A percentile compares a stretch with the other conserved stretches of the same genome.
These are phyloP conservation scores for Aspergillus egyptiacus DNA, from an alignment of 495 filamentous ascomycete genomes.

Conservation along the genomic window DNA sequence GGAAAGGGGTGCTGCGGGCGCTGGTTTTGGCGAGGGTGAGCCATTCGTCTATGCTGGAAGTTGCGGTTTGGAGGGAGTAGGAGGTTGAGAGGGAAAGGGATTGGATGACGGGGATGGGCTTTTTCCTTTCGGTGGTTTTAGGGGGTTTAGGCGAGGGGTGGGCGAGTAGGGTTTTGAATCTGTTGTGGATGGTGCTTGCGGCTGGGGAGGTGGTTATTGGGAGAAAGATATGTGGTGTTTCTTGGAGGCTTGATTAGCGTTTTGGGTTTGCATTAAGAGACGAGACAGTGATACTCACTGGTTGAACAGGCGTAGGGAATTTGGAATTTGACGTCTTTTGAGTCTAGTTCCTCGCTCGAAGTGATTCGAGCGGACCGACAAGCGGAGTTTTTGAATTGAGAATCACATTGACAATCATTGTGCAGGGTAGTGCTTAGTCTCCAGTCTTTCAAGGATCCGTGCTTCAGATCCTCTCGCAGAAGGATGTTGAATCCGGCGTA, in stretches of 20 bases:
- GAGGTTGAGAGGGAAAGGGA: constrained; percentile 34
- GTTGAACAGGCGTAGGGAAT: constrained; percentile 21
- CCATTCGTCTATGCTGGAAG: constrained; percentile 43
- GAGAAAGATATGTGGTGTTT: constrained; percentile 37
- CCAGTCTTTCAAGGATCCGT: constrained; percentile 40
- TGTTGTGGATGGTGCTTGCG: constrained; percentile 17
- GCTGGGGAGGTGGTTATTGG: constrained; percentile 31
- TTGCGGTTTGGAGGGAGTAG: constrained; percentile 29
- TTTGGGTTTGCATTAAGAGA: neutral
- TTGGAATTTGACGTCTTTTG: constrained; percentile 6
- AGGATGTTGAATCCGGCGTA: constrained; percentile 47
- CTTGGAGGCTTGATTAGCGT: constrained; percentile 21
- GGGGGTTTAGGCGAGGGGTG: neutral
- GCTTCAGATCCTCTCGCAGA: constrained; percentile 37
- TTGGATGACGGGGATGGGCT: constrained; percentile 42
- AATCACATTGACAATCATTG: constrained; percentile 35
- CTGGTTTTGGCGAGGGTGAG: constrained; percentile 30
- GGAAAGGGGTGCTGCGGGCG: constrained; percentile 37
- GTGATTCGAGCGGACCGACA: constrained; percentile 32
- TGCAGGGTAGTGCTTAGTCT: constrained; percentile 28
- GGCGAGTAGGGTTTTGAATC: constrained; percentile 25
- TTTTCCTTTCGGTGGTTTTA: constrained; percentile 20
- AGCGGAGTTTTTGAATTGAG: constrained; percentile 33
- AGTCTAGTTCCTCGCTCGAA: constrained; percentile 27
- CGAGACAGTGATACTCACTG: constrained; percentile 13